A percentile compares a stretch with the other conserved stretches of the same genome.
Conservation (phyloP, 2,329 filamentous ascomycete genomes). For the Sporothrix brunneoviolacea region DNA sequence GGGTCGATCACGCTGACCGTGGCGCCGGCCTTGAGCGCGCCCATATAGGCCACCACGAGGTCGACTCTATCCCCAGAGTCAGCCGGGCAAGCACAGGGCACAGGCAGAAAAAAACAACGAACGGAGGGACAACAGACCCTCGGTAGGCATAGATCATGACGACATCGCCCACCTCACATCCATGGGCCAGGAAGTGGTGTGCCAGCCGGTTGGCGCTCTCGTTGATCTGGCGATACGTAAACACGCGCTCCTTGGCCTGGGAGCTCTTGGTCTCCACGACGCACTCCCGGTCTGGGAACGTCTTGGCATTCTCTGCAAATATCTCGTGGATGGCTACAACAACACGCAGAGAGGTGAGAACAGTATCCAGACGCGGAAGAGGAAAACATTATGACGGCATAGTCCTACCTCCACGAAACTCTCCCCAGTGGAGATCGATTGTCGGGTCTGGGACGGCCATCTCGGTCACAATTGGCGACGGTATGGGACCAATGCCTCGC, state of each 20-base stretch:
- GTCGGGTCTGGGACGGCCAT: slow-evolving; percentile 14
- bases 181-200: slow-evolving; percentile 68
- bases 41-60: slow-evolving; percentile 67
- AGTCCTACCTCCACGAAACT: slow-evolving; percentile 16
- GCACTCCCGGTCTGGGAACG: slow-evolving; percentile 54
- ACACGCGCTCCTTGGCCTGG: slow-evolving; percentile 53
- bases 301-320: slow-evolving; percentile 59
- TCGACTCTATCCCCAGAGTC: slow-evolving; percentile 42
- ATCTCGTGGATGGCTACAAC: slow-evolving; percentile 57
- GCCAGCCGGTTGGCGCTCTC: slow-evolving; percentile 76
- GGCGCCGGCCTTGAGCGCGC: slow-evolving; percentile 51
- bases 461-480: too few relatives aligned
- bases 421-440: slow-evolving; percentile 16
- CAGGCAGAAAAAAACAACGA: too few relatives aligned
- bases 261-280: slow-evolving; percentile 43
- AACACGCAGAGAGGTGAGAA: neutral
- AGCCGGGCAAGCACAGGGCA: neutral
- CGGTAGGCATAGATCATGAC: slow-evolving; percentile 90
- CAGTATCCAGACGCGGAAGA: neutral
- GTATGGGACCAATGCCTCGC: too few relatives aligned
- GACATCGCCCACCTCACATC: slow-evolving; percentile 72
- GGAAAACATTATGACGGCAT: neutral
- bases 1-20: slow-evolving; percentile 69
- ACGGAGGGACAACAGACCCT: slow-evolving; percentile 31
- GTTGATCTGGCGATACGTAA: slow-evolving; percentile 81